Evolutionary conservation across 148 eudicot species (phyloP).

Genomic region (Arctostaphylos glauca): DNA sequence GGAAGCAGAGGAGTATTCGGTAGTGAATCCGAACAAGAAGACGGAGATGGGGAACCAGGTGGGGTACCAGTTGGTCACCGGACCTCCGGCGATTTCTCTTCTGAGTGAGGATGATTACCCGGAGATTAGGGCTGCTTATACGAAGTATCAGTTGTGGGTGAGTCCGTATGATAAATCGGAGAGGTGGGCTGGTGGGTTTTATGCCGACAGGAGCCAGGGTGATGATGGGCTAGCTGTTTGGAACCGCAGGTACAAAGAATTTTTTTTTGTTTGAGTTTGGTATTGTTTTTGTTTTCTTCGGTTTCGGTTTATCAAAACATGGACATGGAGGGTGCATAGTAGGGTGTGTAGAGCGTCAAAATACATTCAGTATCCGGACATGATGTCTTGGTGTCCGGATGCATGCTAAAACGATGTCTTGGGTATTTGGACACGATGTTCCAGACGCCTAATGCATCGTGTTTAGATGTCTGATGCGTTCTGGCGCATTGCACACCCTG

Average conservation of each 20-base stretch:
- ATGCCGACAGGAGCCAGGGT: slow-evolving; percentile 77
- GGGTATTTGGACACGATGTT: too few relatives aligned
- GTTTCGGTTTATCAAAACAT: background rate
- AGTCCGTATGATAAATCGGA: slow-evolving; percentile 60
- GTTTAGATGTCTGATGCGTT: too few relatives aligned
- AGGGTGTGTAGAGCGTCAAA: too few relatives aligned
- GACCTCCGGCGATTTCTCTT: slow-evolving; percentile 49
- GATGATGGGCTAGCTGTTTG: slow-evolving; percentile 74
- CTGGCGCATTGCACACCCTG: too few relatives aligned
- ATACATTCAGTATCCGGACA: too few relatives aligned
- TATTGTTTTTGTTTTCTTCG: background rate
- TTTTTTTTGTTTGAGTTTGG: background rate
- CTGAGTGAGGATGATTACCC: slow-evolving; percentile 66
- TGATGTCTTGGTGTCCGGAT: too few relatives aligned
- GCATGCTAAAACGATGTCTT: too few relatives aligned
- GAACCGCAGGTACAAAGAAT: slow-evolving; percentile 51
- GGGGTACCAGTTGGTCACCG: slow-evolving; percentile 62
- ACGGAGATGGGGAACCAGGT: slow-evolving; percentile 62
- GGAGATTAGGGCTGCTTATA: slow-evolving; percentile 60
- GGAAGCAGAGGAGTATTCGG: slow-evolving; percentile 38
- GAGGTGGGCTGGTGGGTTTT: slow-evolving; percentile 89
- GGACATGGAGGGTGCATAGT: too few relatives aligned
- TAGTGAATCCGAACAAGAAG: slow-evolving; percentile 58
- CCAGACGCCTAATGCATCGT: too few relatives aligned
- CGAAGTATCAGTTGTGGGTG: slow-evolving; percentile 78